Evolutionary conservation across 352 stramenopile species (phyloP).

Genomic region (Blastocystis sp.): DNA sequence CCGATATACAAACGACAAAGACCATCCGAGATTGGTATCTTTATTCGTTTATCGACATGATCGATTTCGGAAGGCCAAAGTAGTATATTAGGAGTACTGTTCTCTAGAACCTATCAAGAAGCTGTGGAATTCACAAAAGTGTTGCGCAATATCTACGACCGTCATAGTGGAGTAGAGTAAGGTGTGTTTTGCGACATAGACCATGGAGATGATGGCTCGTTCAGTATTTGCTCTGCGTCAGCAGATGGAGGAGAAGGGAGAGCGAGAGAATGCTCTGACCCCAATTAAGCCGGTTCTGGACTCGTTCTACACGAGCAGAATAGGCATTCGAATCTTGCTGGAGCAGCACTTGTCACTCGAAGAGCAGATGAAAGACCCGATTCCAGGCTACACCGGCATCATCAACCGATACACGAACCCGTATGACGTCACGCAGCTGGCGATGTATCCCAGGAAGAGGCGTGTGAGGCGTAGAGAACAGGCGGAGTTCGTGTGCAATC

Average conservation of each 20-base stretch:
- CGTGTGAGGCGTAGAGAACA: constrained; percentile 93
- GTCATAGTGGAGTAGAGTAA: constrained; percentile 2
- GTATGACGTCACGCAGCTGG: not conserved
- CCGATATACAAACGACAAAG: constrained; percentile 64
- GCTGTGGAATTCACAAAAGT: constrained; percentile 62
- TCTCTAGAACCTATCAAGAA: constrained; percentile 55
- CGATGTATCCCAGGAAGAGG: constrained; percentile 76
- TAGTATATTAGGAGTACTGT: constrained; percentile 16
- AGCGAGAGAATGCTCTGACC: constrained; percentile 75
- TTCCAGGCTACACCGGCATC: constrained; percentile 65
- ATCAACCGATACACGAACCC: constrained; percentile 62
- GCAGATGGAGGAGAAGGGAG: constrained; percentile 72
- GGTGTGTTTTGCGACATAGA: constrained; percentile 74
- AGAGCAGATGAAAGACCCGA: constrained; percentile 61
- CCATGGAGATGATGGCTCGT: constrained; percentile 97
- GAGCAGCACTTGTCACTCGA: constrained; percentile 91
- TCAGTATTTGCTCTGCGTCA: constrained; percentile 92
- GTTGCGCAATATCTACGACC: constrained; percentile 49
- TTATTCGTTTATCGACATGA: constrained; percentile 69
- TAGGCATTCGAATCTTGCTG: constrained; percentile 99
- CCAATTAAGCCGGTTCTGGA: constrained; percentile 95
- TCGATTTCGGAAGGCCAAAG: constrained; percentile 66
- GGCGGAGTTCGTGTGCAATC: constrained; percentile 94
- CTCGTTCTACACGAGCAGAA: constrained; percentile 97
- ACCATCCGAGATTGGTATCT: constrained; percentile 71